Evolutionary conservation across 2,329 filamentous ascomycete genomes (phyloP), one percentile per base, ranked within the genome.

Genomic region (Fusarium illudens): DNA sequence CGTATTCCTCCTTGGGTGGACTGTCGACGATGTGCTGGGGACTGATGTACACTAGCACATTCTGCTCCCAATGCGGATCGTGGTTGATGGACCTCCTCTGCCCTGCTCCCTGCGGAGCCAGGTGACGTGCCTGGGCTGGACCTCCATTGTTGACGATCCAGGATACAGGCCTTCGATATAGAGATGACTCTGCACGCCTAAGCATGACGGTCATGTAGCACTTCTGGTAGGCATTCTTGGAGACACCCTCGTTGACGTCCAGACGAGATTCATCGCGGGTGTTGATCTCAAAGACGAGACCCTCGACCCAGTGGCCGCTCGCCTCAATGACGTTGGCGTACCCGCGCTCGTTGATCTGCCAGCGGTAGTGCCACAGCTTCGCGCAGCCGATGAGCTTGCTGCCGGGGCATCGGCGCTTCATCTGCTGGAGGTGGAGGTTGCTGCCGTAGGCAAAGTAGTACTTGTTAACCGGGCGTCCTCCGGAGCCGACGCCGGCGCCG

Each of bases 381-480:
- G 76, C 82, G 12, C 73, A 71, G 6, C 81, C 81, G 62, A 82
- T 73, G 65, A 78, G 79, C 22, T 67, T 75, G 71, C 79, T 81
- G 20, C 75, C 75, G 19, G 82, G 82, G 54, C 82, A 84, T 60
- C 81, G 76, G 19, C 68, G 66, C 62, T 77, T 78, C 82, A 84
- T 84, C 73, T 84, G 81, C 55, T 76, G 74, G 58, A 81, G 73
- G 65, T 78, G 79, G 44, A 84, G 75, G 67, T 84, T 84, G 70
- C 80, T 83, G 48, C 81, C 82, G 57, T 83, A 84, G 33, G 81
- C 82, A 64, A 84, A 84, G 71, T 84, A 84, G 51, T 75, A 77
- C 52, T 71, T 74, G 59, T 77, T 76, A n/a, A n/a, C n/a, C n/a
- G n/a, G n/a, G n/a, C n/a, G n/a, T n/a, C n/a, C n/a, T n/a, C n/a